A percentile compares a stretch with the other conserved stretches of the same genome.
Conservation (phyloP, 177 flowering plant genomes). For the Vitis hybrid region DNA sequence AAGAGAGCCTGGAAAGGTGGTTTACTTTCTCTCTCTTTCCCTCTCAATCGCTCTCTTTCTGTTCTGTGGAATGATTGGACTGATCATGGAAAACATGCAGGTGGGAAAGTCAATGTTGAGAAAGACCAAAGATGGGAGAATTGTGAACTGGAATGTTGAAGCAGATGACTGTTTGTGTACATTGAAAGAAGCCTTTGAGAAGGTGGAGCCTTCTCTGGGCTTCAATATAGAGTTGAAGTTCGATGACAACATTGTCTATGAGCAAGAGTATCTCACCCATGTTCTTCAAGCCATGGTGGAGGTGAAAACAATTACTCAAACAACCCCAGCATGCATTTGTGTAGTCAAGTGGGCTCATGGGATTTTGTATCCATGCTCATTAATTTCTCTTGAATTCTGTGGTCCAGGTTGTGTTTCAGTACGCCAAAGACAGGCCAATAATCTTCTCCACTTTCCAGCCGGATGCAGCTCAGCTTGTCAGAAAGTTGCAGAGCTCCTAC, state of each 20-base stretch:
- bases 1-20: conserved; percentile 35
- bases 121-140: conserved; percentile 69
- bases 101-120: conserved; percentile 60
- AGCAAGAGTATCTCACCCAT: conserved; percentile 40
- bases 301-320: conserved; percentile 22
- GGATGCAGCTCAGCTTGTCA: conserved; percentile 65
- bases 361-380: too few species aligned
- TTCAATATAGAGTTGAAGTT: conserved; percentile 93
- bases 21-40: too few species aligned
- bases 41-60: too few species aligned
- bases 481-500: conserved; percentile 61
- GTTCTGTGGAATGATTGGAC: too few species aligned
- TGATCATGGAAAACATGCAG: too few species aligned
- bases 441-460: conserved; percentile 92
- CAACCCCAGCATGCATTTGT: too few species aligned
- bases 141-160: conserved; percentile 70
- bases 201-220: conserved; percentile 63
- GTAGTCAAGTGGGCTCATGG: neutral
- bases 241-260: conserved; percentile 68
- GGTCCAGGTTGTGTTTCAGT: conserved; percentile 55
- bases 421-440: conserved; percentile 65
- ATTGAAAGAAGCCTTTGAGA: conserved; percentile 74
- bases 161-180: conserved; percentile 71
- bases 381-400: neutral
- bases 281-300: conserved; percentile 53